Conservation (phyloP, 2,329 filamentous ascomycete species). For the Aspergillus novofumigatus region DNA sequence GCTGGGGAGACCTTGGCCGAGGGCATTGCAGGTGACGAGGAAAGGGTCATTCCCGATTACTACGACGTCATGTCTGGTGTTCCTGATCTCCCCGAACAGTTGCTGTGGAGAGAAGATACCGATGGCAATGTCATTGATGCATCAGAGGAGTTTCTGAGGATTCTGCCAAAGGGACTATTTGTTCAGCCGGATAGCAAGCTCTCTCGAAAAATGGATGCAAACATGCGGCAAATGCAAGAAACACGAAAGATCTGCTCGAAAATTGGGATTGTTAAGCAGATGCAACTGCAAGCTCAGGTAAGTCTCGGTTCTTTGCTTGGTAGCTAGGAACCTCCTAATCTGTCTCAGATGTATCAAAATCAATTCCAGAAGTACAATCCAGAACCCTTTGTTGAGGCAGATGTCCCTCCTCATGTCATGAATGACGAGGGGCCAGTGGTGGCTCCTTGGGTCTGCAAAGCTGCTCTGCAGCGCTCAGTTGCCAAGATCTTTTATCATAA, state of each 20-base stretch:
- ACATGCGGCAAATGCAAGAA: conserved; percentile 93
- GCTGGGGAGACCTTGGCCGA: conserved; percentile 78
- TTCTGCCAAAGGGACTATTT: conserved; percentile 73
- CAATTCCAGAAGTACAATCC: conserved; percentile 97
- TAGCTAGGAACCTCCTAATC: conserved; percentile 6
- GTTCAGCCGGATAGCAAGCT: conserved; percentile 69
- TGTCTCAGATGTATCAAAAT: conserved; percentile 81
- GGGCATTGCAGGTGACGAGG: conserved; percentile 86
- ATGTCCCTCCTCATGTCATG: conserved; percentile 83
- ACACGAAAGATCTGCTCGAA: conserved; percentile 94
- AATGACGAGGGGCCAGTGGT: conserved; percentile 86
- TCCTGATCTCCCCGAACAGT: conserved; percentile 72
- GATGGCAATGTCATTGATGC: conserved; percentile 87
- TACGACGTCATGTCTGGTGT: conserved; percentile 84
- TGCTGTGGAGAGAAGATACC: conserved; percentile 84
- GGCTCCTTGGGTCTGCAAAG: conserved; percentile 73
- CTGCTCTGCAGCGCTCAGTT: conserved; percentile 82
- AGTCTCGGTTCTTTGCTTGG: conserved; percentile 14
- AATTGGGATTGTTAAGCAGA: conserved; percentile 97
- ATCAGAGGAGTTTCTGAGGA: conserved; percentile 74
- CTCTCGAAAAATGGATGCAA: conserved; percentile 76
- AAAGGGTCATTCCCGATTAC: conserved; percentile 85
- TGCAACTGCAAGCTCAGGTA: conserved; percentile 97
- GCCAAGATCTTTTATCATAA: conserved; percentile 94
- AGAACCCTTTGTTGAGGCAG: conserved; percentile 79